These are phyloP conservation scores for Acacia concinna DNA, from an alignment of 331 rosid species.

Conservation along the genomic window DNA sequence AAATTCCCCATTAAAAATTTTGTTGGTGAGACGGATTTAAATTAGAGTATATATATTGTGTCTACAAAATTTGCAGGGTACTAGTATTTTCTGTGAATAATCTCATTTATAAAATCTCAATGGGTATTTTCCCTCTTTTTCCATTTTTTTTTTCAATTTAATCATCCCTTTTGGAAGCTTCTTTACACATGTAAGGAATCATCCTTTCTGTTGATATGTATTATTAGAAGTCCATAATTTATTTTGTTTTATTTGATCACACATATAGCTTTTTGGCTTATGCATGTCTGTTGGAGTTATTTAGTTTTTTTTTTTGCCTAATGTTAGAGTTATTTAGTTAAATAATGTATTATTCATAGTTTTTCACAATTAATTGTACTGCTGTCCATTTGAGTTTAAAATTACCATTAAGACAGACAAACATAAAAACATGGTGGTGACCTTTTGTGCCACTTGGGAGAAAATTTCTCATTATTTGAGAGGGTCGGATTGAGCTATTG, in stretches of 20 bases:
- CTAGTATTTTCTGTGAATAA: too few relatives aligned
- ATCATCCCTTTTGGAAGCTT: constrained; percentile 2
- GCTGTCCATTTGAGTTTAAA: not conserved
- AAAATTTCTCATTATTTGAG: not conserved
- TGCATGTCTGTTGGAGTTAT: too few relatives aligned
- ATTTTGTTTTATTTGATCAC: not conserved
- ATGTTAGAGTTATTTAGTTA: not conserved
- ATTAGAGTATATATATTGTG: too few relatives aligned
- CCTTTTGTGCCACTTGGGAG: not conserved
- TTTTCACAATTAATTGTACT: not conserved
- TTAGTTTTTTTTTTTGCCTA: not conserved
- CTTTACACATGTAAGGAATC: constrained; percentile 8
- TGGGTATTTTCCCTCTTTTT: too few relatives aligned
- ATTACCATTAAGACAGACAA: not conserved
- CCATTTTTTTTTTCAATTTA: not conserved
- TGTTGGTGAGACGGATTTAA: too few relatives aligned
- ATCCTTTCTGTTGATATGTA: not conserved
- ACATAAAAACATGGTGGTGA: not conserved
- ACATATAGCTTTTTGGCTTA: not conserved
- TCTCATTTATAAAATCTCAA: too few relatives aligned
- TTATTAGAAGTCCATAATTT: not conserved
- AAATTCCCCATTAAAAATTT: too few relatives aligned
- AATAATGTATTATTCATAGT: not conserved
- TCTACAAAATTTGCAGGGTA: too few relatives aligned
- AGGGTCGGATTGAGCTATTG: too few relatives aligned